Evolutionary conservation across 2,329 filamentous ascomycete species (phyloP), one percentile per base, ranked within the genome.

Genomic region (Aspergillus arachidicola): DNA sequence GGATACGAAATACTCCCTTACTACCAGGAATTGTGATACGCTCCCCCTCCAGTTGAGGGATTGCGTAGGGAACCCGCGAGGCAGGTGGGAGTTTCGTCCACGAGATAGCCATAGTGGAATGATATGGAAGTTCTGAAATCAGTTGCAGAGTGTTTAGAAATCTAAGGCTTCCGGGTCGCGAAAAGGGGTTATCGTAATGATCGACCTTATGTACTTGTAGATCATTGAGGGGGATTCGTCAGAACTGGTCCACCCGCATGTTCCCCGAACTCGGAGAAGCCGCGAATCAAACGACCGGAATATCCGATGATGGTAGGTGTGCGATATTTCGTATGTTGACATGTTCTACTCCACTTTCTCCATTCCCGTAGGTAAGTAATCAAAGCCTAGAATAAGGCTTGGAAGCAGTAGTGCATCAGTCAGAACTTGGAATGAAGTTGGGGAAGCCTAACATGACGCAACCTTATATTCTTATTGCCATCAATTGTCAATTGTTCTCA

Each of bases 1-100:
- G 71, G 45, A 86, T 81, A 38, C 83, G 79, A 62, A 84, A 84
- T 11, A 79, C 77, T 6, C 82, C 83, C 67, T 84, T 85, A 68
- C 82, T 84, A 0, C 83, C 81, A 1, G 84, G 84, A 55, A 86
- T 84, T 6, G 81, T 82, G 60, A 86, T 74, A 50, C 81, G 79
- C 68, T 86, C 84, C 41, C 84, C 84, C 57, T 84, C 82, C 14
- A 84, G 74, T 64, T 83, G 82, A 55, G 79, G 75, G 59, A 84
- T 80, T 38, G 82, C 79, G 67, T 84, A 84, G 59, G 72, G 79
- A 26, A 76, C 76, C 51, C 79, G 69, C 34, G 72, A 69, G 1
- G 75, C 65, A 1, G 81, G 81, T 2, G 82, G 82, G 3, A 70
- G 65, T 23, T 67, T 69, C 26, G 61, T 68, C 57, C 66, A 73